phyloP scores from a whole-genome alignment of 148 eudicot genomes.

The Fagopyrum esculentum region DNA sequence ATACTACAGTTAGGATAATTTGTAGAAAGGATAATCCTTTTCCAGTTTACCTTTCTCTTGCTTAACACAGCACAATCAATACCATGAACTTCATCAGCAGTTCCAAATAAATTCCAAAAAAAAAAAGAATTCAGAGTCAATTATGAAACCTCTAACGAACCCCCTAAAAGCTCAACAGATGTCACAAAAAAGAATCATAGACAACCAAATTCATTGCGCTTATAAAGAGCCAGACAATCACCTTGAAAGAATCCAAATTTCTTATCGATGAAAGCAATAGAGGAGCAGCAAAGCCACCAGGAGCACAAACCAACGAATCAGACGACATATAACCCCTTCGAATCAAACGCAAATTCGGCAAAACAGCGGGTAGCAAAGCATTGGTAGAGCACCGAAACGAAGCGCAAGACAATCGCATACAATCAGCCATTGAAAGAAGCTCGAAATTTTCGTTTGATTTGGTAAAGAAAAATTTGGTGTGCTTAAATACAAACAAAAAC shows the following conservation, averaged over 20 bases:
- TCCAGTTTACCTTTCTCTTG: not conserved
- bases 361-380: not conserved
- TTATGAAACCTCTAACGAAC: not conserved
- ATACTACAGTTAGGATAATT: not conserved
- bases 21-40: not conserved
- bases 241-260: conserved; percentile 14
- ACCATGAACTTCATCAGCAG: not conserved
- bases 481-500: not conserved
- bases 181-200: not conserved
- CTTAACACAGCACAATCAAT: not conserved
- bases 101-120: not conserved
- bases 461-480: not conserved
- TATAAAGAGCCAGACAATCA: not conserved
- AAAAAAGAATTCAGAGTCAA: not conserved
- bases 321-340: not conserved
- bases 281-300: not conserved
- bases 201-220: not conserved
- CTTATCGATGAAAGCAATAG: conserved; percentile 1
- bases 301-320: not conserved
- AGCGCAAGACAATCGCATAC: conserved; percentile 14
- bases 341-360: conserved; percentile 6
- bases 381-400: conserved; percentile 12
- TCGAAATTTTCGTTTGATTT: not conserved
- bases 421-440: conserved; percentile 18
- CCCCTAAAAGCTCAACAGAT: not conserved